Evolutionary conservation across 495 filamentous ascomycete genomes (phyloP).

Genomic region (Lophiotrema nucula): DNA sequence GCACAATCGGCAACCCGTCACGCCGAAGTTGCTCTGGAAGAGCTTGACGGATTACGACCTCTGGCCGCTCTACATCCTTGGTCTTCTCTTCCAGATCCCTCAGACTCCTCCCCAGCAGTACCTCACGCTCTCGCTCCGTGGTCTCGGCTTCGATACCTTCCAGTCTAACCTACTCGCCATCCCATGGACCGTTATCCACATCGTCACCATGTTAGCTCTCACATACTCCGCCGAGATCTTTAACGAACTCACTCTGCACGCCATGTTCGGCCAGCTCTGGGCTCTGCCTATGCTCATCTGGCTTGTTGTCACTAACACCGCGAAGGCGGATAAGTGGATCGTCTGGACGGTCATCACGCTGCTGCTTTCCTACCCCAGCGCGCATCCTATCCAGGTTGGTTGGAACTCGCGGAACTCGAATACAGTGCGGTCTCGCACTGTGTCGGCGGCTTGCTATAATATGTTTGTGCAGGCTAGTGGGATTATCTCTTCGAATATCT

Average conservation of each 20-base stretch:
- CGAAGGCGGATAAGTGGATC: slow-evolving; percentile 51
- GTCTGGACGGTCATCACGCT: slow-evolving; percentile 58
- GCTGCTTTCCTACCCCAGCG: slow-evolving; percentile 56
- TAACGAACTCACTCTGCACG: slow-evolving; percentile 12
- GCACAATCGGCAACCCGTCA: slow-evolving; percentile 60
- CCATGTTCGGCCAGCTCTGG: slow-evolving; percentile 22
- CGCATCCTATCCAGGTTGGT: slow-evolving; percentile 32
- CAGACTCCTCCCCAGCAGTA: slow-evolving; percentile 54
- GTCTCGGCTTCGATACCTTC: slow-evolving; percentile 65
- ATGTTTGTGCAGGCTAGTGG: slow-evolving; percentile 68
- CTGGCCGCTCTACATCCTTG: slow-evolving; percentile 66
- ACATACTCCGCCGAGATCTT: slow-evolving; percentile 19
- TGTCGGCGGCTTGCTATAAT: slow-evolving; percentile 61
- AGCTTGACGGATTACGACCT: slow-evolving; percentile 66
- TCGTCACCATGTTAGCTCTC: slow-evolving; percentile 19
- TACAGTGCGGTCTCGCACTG: slow-evolving; percentile 28
- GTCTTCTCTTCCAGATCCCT: slow-evolving; percentile 58
- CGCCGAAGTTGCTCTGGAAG: slow-evolving; percentile 55
- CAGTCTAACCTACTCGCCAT: slow-evolving; percentile 68
- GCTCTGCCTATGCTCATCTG: slow-evolving; percentile 54
- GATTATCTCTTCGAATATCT: slow-evolving; percentile 59
- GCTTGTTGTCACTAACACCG: slow-evolving; percentile 49
- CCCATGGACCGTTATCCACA: slow-evolving; percentile 41
- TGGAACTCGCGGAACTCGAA: slow-evolving; percentile 32
- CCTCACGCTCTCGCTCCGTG: slow-evolving; percentile 59